Base-by-base conservation (phyloP, 2,329 filamentous ascomycete genomes). In the Phaeosphaeriaceae sp. region DNA sequence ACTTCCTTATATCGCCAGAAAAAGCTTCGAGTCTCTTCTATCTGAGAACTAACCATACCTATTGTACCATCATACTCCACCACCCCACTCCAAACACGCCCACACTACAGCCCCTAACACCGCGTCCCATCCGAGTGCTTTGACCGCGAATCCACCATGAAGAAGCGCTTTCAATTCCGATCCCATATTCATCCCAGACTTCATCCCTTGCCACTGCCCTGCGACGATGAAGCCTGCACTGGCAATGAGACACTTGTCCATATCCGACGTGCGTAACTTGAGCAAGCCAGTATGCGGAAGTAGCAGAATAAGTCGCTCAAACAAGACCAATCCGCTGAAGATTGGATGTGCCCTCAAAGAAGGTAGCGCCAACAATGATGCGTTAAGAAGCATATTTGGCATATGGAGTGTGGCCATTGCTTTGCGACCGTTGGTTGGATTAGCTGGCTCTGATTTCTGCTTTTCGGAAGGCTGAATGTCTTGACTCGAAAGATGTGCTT, bases 51-150 rank as follows among this genome's bases (percentile, higher is more conserved):
- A 13, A 3, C 15, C 35, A 3, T 6, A 15, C 35, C 19, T 40
- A 21, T 22, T 21, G 35, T 17, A n/a, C 19, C 0, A 22, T 30
- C 40, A 74, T 2, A 74, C 66, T 1, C 70, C 71, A 3, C 70
- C 69, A 23, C 69, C 69, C 71, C 69, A 73, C 9, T 60, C 56
- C 48, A 71, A 26, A 5, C 66, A 61, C 7, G 50, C 50, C 54
- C 52, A 64, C 3, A 74, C 54, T n/a, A 67, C 28, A 2, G 40
- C 48, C 8, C 67, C 65, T 17, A 73, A 7, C 9, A 68, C 48
- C n/a, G 61, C 65, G 64, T 75, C 72, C 68, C 70, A 74, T 1
- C 61, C 71, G 32, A 75, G 44, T 35, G 69, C 65, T 52, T 65
- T 73, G 1, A 72, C 65, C 24, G 71, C 58, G 57, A 56, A 42